Percentiles rank a stretch among this genome's conserved stretches.
Evolutionary conservation across 768 basidiomycete genomes (phyloP).

Genomic region (Termitomyces sp.): DNA sequence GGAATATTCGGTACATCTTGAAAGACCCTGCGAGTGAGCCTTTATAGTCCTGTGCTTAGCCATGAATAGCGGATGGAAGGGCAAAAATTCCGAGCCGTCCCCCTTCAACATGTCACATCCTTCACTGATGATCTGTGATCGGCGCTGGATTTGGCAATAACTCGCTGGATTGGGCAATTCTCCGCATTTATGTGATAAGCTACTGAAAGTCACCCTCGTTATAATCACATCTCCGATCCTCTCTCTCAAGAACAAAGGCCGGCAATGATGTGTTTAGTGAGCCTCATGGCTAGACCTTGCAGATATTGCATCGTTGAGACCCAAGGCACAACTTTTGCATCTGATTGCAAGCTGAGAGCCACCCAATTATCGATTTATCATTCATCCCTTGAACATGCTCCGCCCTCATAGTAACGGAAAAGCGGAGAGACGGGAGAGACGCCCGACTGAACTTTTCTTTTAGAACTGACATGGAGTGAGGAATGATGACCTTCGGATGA

Average conservation of each 20-base stretch:
- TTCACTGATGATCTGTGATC: slow-evolving; percentile 15
- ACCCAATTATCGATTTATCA: slow-evolving; percentile 5
- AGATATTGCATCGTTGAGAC: not conserved
- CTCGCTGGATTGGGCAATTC: slow-evolving; percentile 1
- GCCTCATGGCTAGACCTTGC: slow-evolving; percentile 2
- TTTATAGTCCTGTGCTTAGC: slow-evolving; percentile 16
- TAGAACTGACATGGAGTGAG: slow-evolving; percentile 1
- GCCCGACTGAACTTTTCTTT: slow-evolving; percentile 5
- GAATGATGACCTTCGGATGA: slow-evolving; percentile 8
- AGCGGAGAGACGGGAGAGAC: slow-evolving; percentile 4
- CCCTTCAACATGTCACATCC: slow-evolving; percentile 20
- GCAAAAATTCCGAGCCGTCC: slow-evolving; percentile 10
- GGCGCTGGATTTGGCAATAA: slow-evolving; percentile 6
- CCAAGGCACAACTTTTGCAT: not conserved
- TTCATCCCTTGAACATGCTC: slow-evolving; percentile 10
- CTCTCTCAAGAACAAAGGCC: slow-evolving; percentile 5
- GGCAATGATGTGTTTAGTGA: not conserved
- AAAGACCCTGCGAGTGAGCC: not conserved
- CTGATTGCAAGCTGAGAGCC: not conserved
- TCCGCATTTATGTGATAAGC: not conserved
- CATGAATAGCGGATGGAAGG: slow-evolving; percentile 17
- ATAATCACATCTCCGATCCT: slow-evolving; percentile 20
- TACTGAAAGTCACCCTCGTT: slow-evolving; percentile 19
- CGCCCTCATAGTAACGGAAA: slow-evolving; percentile 8
- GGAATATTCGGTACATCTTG: not conserved